These are phyloP conservation scores for Alnus rubra DNA, from an alignment of 306 rosid species.

Conservation along the genomic window DNA sequence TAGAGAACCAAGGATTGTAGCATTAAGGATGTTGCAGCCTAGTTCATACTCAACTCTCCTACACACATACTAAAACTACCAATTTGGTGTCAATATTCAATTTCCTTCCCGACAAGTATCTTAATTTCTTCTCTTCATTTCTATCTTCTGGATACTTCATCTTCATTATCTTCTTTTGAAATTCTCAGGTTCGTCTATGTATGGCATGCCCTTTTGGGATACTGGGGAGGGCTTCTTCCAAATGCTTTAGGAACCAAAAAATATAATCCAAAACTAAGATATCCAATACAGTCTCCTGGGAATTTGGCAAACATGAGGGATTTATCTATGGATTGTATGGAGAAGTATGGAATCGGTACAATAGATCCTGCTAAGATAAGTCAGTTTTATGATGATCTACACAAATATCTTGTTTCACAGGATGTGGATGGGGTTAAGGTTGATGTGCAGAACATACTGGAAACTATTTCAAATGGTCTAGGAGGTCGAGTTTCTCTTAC, in stretches of 20 bases:
- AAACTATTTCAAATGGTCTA: conserved; percentile 30
- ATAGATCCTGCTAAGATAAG: conserved; percentile 36
- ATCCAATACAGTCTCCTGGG: conserved; percentile 44
- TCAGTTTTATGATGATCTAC: conserved; percentile 43
- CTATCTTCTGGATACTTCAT: neutral
- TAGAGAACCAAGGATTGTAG: neutral
- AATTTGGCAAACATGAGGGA: conserved; percentile 44
- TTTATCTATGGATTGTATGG: conserved; percentile 41
- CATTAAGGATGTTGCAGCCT: neutral
- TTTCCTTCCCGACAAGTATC: neutral
- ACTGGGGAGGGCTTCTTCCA: conserved; percentile 46
- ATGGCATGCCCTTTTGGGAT: conserved; percentile 48
- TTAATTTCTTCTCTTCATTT: neutral
- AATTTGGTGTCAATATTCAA: neutral
- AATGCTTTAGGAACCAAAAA: conserved; percentile 37
- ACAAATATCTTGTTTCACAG: conserved; percentile 41
- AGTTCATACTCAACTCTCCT: neutral
- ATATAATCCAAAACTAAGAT: conserved; percentile 31
- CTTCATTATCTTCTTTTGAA: neutral
- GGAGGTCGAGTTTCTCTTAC: conserved; percentile 47
- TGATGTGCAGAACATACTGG: conserved; percentile 47
- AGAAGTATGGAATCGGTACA: conserved; percentile 35
- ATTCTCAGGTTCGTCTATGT: conserved; percentile 41
- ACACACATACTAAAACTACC: neutral
- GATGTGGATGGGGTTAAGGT: conserved; percentile 46